Conservation (phyloP, 2,329 filamentous ascomycete species). For the Calonectria crousiana region DNA sequence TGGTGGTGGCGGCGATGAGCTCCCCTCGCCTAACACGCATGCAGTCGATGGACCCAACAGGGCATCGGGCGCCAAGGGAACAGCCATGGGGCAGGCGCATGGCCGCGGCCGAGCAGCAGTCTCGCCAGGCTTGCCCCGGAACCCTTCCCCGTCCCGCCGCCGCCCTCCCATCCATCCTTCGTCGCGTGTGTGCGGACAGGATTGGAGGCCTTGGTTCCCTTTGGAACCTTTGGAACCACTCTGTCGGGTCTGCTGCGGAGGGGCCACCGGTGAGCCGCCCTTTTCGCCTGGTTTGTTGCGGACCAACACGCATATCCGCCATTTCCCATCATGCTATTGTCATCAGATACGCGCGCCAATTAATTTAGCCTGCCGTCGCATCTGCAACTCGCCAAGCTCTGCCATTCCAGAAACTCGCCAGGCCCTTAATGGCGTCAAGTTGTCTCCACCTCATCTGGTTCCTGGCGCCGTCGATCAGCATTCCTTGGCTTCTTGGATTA, state of each 20-base stretch:
- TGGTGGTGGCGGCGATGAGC: neutral
- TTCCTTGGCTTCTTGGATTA: slow-evolving; percentile 1
- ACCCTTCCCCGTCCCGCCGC: slow-evolving; percentile 11
- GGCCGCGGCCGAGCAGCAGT: neutral
- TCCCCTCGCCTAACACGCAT: slow-evolving; percentile 4
- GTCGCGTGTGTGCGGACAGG: slow-evolving; percentile 34
- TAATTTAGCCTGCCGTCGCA: neutral
- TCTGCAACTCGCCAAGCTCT: neutral
- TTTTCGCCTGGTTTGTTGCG: neutral
- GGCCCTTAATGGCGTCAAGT: slow-evolving; percentile 6
- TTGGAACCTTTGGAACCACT: slow-evolving; percentile 39
- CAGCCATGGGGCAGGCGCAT: neutral
- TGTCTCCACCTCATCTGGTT: slow-evolving; percentile 10
- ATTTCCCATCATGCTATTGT: neutral
- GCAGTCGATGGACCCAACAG: slow-evolving; percentile 5
- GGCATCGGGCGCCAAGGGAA: slow-evolving; percentile 3
- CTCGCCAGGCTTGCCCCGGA: slow-evolving; percentile 3
- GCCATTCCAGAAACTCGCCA: slow-evolving; percentile 14
- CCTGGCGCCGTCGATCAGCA: slow-evolving; percentile 23
- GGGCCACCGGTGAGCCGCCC: neutral
- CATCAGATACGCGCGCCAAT: slow-evolving; percentile 8
- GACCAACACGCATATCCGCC: neutral
- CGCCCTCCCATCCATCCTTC: neutral
- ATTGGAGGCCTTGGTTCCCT: slow-evolving; percentile 39
- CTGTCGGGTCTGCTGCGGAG: slow-evolving; percentile 37